Evolutionary conservation across 108 stramenopile species (phyloP).

Genomic region (Seminavis robusta): DNA sequence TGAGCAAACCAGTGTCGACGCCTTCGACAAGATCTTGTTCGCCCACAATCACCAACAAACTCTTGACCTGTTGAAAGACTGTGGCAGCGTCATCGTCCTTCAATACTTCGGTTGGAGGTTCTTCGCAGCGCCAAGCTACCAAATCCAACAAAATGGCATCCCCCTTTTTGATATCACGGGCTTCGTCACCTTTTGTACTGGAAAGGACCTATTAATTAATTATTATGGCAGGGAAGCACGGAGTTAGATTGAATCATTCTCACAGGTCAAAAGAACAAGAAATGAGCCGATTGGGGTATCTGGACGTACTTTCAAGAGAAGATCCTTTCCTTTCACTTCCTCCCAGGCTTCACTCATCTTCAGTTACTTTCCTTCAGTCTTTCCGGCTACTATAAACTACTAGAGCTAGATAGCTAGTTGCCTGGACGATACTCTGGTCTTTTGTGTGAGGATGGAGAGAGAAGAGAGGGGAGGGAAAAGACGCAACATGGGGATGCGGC

Average conservation of each 20-base stretch:
- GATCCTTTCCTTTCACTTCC: constrained; percentile 39
- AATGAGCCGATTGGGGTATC: neutral
- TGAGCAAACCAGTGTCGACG: constrained; percentile 44
- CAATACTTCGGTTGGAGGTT: no score
- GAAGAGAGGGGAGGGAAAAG: no score
- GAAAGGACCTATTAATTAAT: constrained; percentile 2
- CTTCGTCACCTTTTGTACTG: constrained; percentile 5
- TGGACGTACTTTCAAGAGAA: constrained; percentile 35
- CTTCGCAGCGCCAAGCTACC: constrained; percentile 22
- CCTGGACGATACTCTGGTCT: no score
- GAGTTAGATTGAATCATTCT: constrained; percentile 2
- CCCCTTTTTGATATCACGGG: constrained; percentile 15
- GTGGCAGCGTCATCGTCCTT: constrained; percentile 6
- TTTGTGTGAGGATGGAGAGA: no score
- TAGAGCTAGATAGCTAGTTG: no score
- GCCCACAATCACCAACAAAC: constrained; percentile 33
- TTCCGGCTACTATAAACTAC: no score
- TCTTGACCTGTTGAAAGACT: constrained; percentile 28
- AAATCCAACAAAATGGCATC: constrained; percentile 39
- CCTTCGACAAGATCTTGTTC: constrained; percentile 37
- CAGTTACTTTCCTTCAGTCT: no score
- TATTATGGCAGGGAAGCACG: neutral
- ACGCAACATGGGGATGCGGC: no score
- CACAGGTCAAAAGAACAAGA: neutral
- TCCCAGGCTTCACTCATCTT: constrained; percentile 29